Evolutionary conservation across 805 yeast genomes (phyloP), one percentile per base, ranked within the genome.

Genomic region (Lipomyces sp.): DNA sequence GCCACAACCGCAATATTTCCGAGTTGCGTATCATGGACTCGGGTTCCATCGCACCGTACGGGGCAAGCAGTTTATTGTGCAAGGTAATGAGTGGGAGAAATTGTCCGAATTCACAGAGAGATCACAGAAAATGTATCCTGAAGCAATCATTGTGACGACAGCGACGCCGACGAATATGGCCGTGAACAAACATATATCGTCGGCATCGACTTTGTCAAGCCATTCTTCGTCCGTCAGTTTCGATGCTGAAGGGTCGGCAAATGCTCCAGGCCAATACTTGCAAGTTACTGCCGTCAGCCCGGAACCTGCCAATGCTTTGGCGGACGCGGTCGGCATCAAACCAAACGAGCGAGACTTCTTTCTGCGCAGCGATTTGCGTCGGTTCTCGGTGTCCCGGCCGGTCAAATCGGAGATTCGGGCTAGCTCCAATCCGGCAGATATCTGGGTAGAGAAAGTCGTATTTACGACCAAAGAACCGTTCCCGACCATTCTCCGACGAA

Each of bases 401-500:
- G 77, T 91, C 61, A 91, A 94, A 1, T 93, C 57, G 8, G 57
- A 50, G 24, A n/a, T 13, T 7, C 18, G 54, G 57, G 13, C 57
- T 13, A n/a, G 53, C 11, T 30, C 10, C 30, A 62, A 59, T 42
- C 60, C 64, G 7, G 83, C 85, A 62, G 92, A 91, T 73, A 79
- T 92, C 72, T 92, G 97, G 97, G 91, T 93, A 24, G 96, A 92
- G 74, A 96, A 92, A 77, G 85, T 89, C 7, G 87, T 90, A 0
- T 92, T 86, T 79, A 90, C 87, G 69, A 90, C 97, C 0, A 80
- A 76, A 58, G 83, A 89, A 63, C 83, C 91, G 6, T 92, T 92
- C 87, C 97, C 97, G 33, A 89, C 96, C 0, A 83, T 92, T 76
- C 89, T 91, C 90, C 90, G 91, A 75, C 83, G 96, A 77, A 85